phyloP scores from a whole-genome alignment of 2,329 filamentous ascomycete genomes.

The Sclerotinia spermophila region DNA sequence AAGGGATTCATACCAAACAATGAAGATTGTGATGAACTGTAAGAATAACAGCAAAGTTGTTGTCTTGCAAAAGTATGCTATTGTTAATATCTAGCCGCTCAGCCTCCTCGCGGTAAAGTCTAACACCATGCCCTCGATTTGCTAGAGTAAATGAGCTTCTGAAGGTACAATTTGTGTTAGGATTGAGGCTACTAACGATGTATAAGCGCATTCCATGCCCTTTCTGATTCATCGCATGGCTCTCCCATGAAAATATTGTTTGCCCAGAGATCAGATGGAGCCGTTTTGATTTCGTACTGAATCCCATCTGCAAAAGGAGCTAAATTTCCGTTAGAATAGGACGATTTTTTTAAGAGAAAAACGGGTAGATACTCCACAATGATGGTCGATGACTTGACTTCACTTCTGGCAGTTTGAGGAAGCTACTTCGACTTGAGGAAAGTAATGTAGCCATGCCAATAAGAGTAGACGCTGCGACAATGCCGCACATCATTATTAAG shows the following conservation, averaged over 20 bases:
- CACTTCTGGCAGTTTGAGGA: neutral
- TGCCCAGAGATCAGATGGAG: conserved; percentile 5
- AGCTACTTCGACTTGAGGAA: neutral
- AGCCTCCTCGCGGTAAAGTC: conserved; percentile 13
- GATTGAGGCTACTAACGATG: neutral
- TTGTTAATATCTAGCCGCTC: conserved; percentile 9
- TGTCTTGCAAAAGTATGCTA: conserved; percentile 9
- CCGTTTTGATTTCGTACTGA: neutral
- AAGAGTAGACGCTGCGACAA: neutral
- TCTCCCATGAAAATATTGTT: conserved; percentile 10
- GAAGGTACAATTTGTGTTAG: neutral
- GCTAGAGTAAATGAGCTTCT: neutral
- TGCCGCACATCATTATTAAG: neutral
- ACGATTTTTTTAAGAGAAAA: no score
- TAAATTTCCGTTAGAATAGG: neutral
- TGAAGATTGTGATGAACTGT: conserved; percentile 14
- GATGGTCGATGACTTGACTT: neutral
- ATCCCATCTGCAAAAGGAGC: conserved; percentile 8
- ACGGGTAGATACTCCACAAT: neutral
- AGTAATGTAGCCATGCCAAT: conserved; percentile 10
- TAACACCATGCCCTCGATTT: conserved; percentile 5
- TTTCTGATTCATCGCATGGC: conserved; percentile 14
- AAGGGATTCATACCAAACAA: neutral
- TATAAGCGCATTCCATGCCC: conserved; percentile 16
- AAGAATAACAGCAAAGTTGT: conserved; percentile 17